These are phyloP conservation scores for Melaleuca alternifolia DNA, from an alignment of 345 rosid genomes.

Conservation along the genomic window DNA sequence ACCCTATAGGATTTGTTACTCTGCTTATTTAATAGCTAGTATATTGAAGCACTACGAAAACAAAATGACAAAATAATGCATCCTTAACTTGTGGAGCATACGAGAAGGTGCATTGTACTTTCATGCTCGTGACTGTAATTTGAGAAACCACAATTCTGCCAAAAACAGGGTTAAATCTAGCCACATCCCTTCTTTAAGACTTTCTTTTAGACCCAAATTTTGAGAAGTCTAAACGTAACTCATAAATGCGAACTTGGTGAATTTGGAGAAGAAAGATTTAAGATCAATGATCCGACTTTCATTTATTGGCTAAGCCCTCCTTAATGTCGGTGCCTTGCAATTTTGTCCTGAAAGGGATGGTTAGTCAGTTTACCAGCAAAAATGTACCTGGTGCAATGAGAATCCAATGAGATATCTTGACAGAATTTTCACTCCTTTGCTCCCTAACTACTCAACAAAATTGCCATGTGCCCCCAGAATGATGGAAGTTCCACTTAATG, in stretches of 20 bases:
- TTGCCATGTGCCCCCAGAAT: not conserved
- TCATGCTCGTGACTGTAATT: too few relatives aligned
- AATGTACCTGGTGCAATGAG: not conserved
- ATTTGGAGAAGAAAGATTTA: not conserved
- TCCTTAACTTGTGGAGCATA: too few relatives aligned
- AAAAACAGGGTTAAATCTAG: too few relatives aligned
- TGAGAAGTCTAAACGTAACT: not conserved
- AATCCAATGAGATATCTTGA: not conserved
- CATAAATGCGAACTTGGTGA: not conserved
- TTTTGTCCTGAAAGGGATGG: not conserved
- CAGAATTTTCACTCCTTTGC: not conserved
- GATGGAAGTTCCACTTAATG: not conserved
- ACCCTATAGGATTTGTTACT: too few relatives aligned
- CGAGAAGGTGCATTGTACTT: too few relatives aligned
- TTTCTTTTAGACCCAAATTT: too few relatives aligned
- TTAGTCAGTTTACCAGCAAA: not conserved
- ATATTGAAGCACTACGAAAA: too few relatives aligned
- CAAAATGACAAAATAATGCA: too few relatives aligned
- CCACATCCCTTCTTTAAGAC: too few relatives aligned
- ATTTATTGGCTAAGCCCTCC: not conserved
- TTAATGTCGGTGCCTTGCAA: not conserved
- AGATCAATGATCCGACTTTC: not conserved
- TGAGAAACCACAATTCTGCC: too few relatives aligned
- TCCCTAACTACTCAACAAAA: not conserved
- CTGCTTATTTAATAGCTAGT: too few relatives aligned